phyloP scores from a whole-genome alignment of 495 filamentous ascomycete genomes.

The Aspergillus steynii region DNA sequence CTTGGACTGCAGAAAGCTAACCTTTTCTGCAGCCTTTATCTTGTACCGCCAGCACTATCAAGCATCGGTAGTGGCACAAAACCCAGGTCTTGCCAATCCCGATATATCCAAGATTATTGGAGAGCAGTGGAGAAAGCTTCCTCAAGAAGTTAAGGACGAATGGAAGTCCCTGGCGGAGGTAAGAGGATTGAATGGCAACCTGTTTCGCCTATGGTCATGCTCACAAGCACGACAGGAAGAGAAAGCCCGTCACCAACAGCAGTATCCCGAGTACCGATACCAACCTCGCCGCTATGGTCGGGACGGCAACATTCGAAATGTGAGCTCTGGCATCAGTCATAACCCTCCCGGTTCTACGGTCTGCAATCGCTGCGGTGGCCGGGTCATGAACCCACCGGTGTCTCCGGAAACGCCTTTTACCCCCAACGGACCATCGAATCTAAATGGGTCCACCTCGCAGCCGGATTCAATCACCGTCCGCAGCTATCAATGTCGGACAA shows the following conservation, averaged over 20 bases:
- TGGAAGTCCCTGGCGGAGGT: slow-evolving; percentile 92
- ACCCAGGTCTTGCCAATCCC: slow-evolving; percentile 91
- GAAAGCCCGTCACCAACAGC: slow-evolving; percentile 83
- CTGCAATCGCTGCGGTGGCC: slow-evolving; percentile 46
- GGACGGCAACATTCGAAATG: slow-evolving; percentile 36
- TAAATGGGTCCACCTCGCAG: slow-evolving; percentile 20
- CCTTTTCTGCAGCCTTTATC: slow-evolving; percentile 76
- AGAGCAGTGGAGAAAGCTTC: slow-evolving; percentile 80
- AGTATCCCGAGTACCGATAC: slow-evolving; percentile 93
- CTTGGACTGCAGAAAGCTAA: slow-evolving; percentile 15
- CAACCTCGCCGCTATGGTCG: slow-evolving; percentile 79
- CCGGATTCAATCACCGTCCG: slow-evolving; percentile 21
- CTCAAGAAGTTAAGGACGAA: slow-evolving; percentile 72
- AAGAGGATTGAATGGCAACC: slow-evolving; percentile 14
- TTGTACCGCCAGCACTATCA: slow-evolving; percentile 96
- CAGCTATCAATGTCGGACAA: slow-evolving; percentile 25
- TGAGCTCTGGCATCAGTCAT: slow-evolving; percentile 38
- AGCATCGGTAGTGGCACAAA: slow-evolving; percentile 70
- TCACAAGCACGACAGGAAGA: slow-evolving; percentile 62
- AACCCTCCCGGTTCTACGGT: slow-evolving; percentile 40
- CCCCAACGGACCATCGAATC: slow-evolving; percentile 21
- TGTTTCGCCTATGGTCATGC: neutral
- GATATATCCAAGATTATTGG: slow-evolving; percentile 99
- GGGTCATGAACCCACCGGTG: slow-evolving; percentile 47
- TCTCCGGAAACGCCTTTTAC: slow-evolving; percentile 44